Conservation (phyloP, 768 basidiomycete species). For the Lactarius hatsudake region DNA sequence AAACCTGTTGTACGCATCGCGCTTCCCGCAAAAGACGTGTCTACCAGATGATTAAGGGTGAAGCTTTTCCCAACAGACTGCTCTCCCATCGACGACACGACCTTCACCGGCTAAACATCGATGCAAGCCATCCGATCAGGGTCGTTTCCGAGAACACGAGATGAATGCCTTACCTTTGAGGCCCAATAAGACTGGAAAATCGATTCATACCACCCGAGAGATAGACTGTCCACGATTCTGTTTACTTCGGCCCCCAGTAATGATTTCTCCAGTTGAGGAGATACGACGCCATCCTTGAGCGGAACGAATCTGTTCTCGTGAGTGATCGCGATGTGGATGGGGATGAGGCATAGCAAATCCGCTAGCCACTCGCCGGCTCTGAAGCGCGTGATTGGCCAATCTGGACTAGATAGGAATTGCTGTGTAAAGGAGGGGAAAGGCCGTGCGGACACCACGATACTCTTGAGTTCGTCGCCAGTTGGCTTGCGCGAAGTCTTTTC, state of each 20-base stretch:
- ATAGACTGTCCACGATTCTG: constrained; percentile 53
- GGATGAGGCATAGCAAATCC: constrained; percentile 58
- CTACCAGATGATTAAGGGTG: constrained; percentile 56
- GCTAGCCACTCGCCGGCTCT: constrained; percentile 61
- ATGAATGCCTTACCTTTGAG: constrained; percentile 40
- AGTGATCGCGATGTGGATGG: constrained; percentile 60
- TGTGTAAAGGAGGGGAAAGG: constrained; percentile 33
- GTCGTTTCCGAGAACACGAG: background rate
- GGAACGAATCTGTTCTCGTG: constrained; percentile 61
- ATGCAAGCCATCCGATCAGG: background rate
- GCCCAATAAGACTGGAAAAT: constrained; percentile 64
- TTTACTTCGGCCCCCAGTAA: constrained; percentile 60
- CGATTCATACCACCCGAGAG: constrained; percentile 65
- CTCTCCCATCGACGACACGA: constrained; percentile 68
- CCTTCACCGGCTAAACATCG: constrained; percentile 52
- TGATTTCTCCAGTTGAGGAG: constrained; percentile 48
- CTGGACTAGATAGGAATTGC: constrained; percentile 13
- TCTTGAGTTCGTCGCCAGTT: constrained; percentile 43
- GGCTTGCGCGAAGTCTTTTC: constrained; percentile 54
- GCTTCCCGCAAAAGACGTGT: constrained; percentile 64
- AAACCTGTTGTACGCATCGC: constrained; percentile 59
- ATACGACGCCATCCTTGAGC: constrained; percentile 55
- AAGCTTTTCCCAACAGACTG: constrained; percentile 66
- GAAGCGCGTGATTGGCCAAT: constrained; percentile 38
- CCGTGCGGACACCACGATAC: constrained; percentile 37